Base-by-base conservation (phyloP, 2,329 filamentous ascomycete species). In the Monosporascus sp. region DNA sequence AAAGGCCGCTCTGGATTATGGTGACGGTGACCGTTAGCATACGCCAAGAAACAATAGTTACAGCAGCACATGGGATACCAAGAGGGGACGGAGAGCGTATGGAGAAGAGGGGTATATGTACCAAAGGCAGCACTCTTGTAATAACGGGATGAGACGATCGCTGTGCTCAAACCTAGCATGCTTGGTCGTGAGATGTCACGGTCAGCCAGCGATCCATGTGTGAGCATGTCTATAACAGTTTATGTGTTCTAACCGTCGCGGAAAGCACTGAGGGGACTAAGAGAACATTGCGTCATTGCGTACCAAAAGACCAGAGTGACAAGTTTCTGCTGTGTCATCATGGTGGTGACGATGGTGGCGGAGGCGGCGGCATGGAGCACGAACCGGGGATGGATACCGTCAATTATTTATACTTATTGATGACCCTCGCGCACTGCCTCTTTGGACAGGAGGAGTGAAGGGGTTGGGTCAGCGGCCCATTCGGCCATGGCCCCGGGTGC, bases 1-100 rank as follows among this genome's bases (percentile, higher is more conserved):
- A 72, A 59, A 3, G 69, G 69, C 8, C 68, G 64, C 50, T 71
- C 70, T 70, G 36, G 14, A 16, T 22, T 38, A 31, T 9, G 44
- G 20, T 24, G 2, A 38, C 45, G 50, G 38, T 6, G 49, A 40
- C 31, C 45, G 34, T 31, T 36, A 24, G 46, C 49, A 34, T 24
- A 40, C 19, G 26, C 44, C 19, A 48, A 51, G 26, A 44, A 16
- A 22, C 27, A 11, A 31, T 31, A 11, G 27, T 3, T 31, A 31
- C 27, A 20, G 11, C 20, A 44, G 11, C 41, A 11, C 17, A 19
- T 17, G 38, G 38, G 19, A 40, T n/a, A 40, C 17, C 38, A 17
- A 19, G 41, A 4, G 5, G 19, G 17, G 9, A 20, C 7, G 5
- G 17, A 17, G 27, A 20, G n/a, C 43, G 19, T 11, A 36, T n/a